Percentiles rank a stretch among this genome's conserved stretches.
Evolutionary conservation across 768 basidiomycete genomes (phyloP).

Genomic region (Astraeus odoratus): DNA sequence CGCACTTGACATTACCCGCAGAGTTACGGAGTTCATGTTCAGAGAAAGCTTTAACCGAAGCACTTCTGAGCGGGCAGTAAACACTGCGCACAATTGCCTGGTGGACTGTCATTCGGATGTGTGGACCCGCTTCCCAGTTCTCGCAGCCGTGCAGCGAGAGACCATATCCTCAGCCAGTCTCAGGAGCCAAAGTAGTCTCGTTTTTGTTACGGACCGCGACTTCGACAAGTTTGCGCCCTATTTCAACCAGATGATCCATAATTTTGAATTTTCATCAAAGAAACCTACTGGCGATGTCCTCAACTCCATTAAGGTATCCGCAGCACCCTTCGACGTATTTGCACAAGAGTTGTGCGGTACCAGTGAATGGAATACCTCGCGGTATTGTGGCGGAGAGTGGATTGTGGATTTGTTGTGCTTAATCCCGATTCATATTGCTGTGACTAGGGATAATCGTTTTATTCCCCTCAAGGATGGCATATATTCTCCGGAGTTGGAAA

Average conservation of each 20-base stretch:
- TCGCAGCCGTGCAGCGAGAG: constrained; percentile 41
- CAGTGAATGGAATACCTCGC: constrained; percentile 26
- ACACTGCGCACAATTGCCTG: constrained; percentile 39
- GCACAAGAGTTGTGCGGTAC: constrained; percentile 1
- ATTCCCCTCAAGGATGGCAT: constrained; percentile 55
- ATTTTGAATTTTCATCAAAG: too few relatives aligned
- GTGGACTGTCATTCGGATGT: constrained; percentile 50
- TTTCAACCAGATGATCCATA: constrained; percentile 37
- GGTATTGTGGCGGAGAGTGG: constrained; percentile 51
- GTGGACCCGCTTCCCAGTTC: too few relatives aligned
- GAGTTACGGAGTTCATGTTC: constrained; percentile 53
- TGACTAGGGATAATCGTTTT: constrained; percentile 55
- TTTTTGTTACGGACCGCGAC: constrained; percentile 37
- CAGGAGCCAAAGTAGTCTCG: constrained; percentile 25
- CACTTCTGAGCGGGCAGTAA: constrained; percentile 8
- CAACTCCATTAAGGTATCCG: constrained; percentile 28
- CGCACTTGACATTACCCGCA: constrained; percentile 47
- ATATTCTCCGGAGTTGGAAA: constrained; percentile 42
- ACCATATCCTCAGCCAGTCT: constrained; percentile 32
- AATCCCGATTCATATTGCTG: too few relatives aligned
- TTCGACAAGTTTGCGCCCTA: constrained; percentile 31
- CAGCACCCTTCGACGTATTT: constrained; percentile 23
- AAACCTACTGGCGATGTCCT: constrained; percentile 46
- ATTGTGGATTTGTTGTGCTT: too few relatives aligned
- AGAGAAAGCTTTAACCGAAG: constrained; percentile 31